Conservation (phyloP, 345 rosid species). For the Carallia brachiata region DNA sequence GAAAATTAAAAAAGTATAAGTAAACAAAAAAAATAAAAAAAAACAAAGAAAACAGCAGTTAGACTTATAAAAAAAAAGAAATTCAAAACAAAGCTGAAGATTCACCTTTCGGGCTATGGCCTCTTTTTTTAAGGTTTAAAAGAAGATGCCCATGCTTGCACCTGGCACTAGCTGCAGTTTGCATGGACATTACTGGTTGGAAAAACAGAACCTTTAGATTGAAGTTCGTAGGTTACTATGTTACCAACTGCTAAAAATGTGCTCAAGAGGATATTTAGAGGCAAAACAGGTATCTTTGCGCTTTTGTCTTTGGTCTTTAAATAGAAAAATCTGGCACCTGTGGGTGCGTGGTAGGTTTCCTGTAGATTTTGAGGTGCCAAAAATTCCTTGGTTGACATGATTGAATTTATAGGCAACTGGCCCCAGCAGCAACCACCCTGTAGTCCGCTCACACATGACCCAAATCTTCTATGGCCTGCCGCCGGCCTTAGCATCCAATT, state of each 20-base stretch:
- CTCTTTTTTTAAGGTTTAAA: conserved; percentile 8
- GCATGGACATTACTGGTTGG: conserved; percentile 16
- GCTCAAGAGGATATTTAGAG: background rate
- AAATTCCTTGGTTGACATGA: background rate
- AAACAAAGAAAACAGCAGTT: background rate
- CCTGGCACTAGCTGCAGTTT: conserved; percentile 4
- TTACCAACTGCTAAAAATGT: background rate
- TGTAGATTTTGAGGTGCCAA: background rate
- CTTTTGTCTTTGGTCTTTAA: background rate
- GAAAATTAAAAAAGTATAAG: background rate
- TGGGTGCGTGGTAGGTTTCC: background rate
- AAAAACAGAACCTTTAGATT: conserved; percentile 23
- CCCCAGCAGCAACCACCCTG: no score
- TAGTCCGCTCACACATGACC: no score
- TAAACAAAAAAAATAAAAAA: background rate
- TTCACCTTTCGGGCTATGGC: conserved; percentile 31
- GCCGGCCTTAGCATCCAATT: no score
- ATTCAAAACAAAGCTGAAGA: background rate
- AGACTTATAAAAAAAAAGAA: background rate
- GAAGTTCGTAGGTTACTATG: conserved; percentile 25
- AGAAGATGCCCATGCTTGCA: conserved; percentile 19
- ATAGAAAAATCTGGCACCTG: background rate
- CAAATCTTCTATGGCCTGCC: no score
- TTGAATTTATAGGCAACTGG: no score
- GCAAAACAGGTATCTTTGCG: background rate